Conservation (phyloP, 2,329 filamentous ascomycete genomes). For the Zymoseptoria brevis region DNA sequence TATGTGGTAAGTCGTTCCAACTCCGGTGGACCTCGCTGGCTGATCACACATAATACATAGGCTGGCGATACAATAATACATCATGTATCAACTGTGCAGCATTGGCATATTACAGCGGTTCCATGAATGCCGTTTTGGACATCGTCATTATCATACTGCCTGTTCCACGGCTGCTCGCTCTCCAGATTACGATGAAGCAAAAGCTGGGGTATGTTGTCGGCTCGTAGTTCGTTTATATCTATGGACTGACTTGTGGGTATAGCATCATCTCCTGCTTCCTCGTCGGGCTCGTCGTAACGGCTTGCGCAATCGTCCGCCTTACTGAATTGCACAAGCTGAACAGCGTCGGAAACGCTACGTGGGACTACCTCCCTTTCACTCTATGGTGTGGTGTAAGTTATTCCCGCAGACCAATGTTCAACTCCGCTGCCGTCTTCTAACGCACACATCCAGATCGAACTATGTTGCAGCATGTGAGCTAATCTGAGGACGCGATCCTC, state of each 20-base stretch:
- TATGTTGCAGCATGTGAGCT: no score
- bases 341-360: no score
- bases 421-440: no score
- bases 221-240: background rate
- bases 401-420: no score
- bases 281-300: background rate
- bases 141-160: conserved; percentile 10
- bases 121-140: conserved; percentile 7
- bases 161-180: conserved; percentile 7
- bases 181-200: conserved; percentile 4
- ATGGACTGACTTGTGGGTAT: background rate
- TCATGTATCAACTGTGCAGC: conserved; percentile 7
- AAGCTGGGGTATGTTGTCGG: background rate
- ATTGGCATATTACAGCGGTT: conserved; percentile 3
- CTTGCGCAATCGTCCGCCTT: background rate
- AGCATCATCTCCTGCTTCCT: background rate
- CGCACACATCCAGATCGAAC: no score
- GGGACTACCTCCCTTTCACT: no score
- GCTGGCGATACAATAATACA: background rate
- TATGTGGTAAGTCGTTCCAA: background rate
- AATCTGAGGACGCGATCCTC: no score
- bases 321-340: no score
- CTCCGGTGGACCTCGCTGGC: background rate
- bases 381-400: no score
- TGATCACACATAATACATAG: background rate